Base-by-base conservation (phyloP, 1,284 basidiomycete genomes). In the Microbotryomycetes sp. region DNA sequence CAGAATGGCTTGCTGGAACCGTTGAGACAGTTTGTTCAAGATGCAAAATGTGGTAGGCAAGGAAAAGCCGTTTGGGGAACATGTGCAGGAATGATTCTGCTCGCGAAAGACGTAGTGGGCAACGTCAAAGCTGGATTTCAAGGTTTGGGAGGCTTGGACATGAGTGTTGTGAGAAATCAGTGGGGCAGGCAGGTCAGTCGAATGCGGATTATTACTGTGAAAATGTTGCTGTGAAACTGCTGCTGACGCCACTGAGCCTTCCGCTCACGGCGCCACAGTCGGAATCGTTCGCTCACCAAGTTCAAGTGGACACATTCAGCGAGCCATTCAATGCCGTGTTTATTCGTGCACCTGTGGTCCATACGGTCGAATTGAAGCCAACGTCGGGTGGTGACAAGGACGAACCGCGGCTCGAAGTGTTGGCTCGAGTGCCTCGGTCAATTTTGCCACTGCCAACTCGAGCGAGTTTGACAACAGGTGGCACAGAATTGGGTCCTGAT, bases 1-100 rank as follows among this genome's bases (percentile, higher is more conserved):
- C n/a, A 89, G 1, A 83, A 86, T 0, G 88, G 88, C 0, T 80
- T 98, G 49, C 76, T 92, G 14, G 85, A 88, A 28, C 90, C 89
- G 1, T 80, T 98, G 5, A 81, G 83, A 47, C 81, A 82, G 48
- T 97, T 81, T 86, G 77, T 77, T 12, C 14, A 26, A 15, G 29
- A 30, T 4, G 65, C 68, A 5, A 65, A 63, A 53, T 3, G 78
- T 80, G 58, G 80, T 77, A 72, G 80, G 64, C 74, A 75, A 1
- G 50, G 74, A 0, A 89, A 86, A 70, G 86, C 90, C 0, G 84
- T 93, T 0, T 98, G 92, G 90, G 94, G 94, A 3, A 97, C 93
- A 0, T 98, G 94, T 76, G 94, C 94, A 0, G 94, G 94, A 22
- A 93, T 94, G 68, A 97, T 98, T 67, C 80, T 97, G 54, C 83